Percentiles rank a stretch among this genome's conserved stretches.
These are phyloP conservation scores for Arabidopsis hybrid DNA, from an alignment of 441 rosid species.

Conservation along the genomic window DNA sequence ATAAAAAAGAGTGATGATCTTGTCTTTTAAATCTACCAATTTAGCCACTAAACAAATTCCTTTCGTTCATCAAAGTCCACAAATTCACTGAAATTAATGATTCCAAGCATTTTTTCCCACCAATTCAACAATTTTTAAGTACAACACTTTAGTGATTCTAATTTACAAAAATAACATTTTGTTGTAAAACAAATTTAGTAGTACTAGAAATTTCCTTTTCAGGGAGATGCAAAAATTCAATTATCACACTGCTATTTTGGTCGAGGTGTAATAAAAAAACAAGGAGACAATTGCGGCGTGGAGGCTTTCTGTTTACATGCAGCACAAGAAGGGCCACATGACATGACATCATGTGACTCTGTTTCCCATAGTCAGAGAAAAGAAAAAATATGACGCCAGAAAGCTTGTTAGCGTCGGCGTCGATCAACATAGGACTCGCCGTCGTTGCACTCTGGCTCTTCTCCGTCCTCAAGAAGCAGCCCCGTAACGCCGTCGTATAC, in stretches of 20 bases:
- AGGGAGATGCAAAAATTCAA: constrained; percentile 1
- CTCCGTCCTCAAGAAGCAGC: constrained; percentile 83
- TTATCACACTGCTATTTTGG: constrained; percentile 22
- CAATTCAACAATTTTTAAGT: neutral
- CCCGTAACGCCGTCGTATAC: constrained; percentile 75
- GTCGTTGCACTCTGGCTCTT: constrained; percentile 70
- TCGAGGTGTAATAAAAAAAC: constrained; percentile 12
- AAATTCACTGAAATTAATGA: neutral
- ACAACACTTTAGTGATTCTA: neutral
- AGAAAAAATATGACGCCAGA: constrained; percentile 61
- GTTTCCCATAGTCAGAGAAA: constrained; percentile 24
- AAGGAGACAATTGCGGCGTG: constrained; percentile 40
- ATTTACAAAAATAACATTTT: neutral
- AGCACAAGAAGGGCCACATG: constrained; percentile 20
- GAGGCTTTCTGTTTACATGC: constrained; percentile 32
- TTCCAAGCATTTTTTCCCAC: neutral
- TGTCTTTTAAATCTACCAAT: no score
- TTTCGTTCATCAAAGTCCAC: neutral
- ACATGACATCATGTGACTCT: constrained; percentile 16
- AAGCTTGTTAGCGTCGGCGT: constrained; percentile 80
- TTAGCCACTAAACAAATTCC: neutral
- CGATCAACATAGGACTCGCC: constrained; percentile 81
- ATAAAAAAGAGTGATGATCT: no score
- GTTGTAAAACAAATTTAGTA: neutral
- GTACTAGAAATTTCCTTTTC: neutral